Percentiles rank a stretch among this genome's conserved stretches.
These are phyloP conservation scores for Castanospermum australe DNA, from an alignment of 306 rosid species.

Conservation along the genomic window DNA sequence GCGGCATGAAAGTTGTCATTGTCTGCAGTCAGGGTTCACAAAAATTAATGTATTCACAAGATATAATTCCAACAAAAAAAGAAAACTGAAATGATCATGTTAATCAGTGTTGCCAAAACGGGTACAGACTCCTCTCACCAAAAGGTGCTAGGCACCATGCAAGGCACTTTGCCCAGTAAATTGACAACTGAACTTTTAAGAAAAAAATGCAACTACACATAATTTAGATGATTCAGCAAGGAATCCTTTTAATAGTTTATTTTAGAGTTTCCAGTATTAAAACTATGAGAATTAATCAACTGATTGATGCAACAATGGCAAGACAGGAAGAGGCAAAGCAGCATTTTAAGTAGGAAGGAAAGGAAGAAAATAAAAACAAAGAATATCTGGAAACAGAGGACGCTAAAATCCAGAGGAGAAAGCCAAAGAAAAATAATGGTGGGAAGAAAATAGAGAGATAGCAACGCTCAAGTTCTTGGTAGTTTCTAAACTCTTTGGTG, in stretches of 20 bases:
- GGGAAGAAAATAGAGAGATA: background rate
- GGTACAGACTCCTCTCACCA: background rate
- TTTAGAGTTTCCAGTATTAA: background rate
- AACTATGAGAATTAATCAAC: background rate
- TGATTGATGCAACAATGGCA: background rate
- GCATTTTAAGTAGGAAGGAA: background rate
- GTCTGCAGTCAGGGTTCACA: conserved; percentile 61
- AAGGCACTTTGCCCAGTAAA: background rate
- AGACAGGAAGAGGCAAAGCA: background rate
- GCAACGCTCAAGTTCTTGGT: background rate
- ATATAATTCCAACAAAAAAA: background rate
- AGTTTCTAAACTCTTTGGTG: background rate
- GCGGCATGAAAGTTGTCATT: conserved; percentile 99
- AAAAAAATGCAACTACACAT: background rate
- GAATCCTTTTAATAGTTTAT: background rate
- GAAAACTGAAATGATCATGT: background rate
- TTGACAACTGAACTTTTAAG: background rate
- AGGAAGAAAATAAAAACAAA: too few relatives aligned
- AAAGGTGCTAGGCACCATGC: background rate
- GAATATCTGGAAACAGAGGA: background rate
- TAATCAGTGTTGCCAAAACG: background rate
- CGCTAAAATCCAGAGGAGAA: background rate
- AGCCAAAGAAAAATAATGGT: background rate
- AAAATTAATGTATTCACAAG: conserved; percentile 17
- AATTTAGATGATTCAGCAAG: background rate